These are phyloP conservation scores for Aspergillus sp. DNA, from an alignment of 2,329 filamentous ascomycete genomes.

Conservation along the genomic window DNA sequence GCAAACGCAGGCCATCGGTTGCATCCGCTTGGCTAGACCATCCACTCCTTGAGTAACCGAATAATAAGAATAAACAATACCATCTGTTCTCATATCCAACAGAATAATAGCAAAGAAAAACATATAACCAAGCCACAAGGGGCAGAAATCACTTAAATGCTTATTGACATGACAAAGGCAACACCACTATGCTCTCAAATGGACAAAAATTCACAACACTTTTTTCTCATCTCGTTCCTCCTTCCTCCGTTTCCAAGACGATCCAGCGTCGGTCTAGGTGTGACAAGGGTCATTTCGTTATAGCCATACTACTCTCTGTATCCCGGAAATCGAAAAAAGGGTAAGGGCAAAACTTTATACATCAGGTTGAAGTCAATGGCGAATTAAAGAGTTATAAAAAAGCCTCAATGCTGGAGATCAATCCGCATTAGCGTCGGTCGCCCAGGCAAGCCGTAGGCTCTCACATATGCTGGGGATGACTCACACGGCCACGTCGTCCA, in stretches of 20 bases:
- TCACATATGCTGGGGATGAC: conserved; percentile 27
- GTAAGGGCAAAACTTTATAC: conserved; percentile 39
- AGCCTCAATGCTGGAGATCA: conserved; percentile 34
- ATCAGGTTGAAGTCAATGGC: conserved; percentile 34
- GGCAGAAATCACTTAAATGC: conserved; percentile 13
- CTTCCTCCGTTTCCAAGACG: conserved; percentile 37
- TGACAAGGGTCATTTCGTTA: conserved; percentile 34
- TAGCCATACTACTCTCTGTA: conserved; percentile 38
- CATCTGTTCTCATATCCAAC: conserved; percentile 22
- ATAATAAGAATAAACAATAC: conserved; percentile 18
- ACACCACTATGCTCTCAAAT: conserved; percentile 20
- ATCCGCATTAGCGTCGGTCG: conserved; percentile 17
- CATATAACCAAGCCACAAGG: conserved; percentile 7
- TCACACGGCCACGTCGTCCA: conserved; percentile 58
- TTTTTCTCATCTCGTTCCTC: conserved; percentile 27
- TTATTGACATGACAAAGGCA: conserved; percentile 16
- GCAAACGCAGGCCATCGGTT: not conserved
- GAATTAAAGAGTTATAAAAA: conserved; percentile 32
- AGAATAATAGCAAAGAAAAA: conserved; percentile 14
- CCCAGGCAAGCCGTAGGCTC: not conserved
- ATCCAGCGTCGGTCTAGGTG: conserved; percentile 44
- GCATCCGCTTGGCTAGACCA: not conserved
- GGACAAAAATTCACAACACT: conserved; percentile 25
- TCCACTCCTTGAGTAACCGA: conserved; percentile 1
- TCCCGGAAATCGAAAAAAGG: conserved; percentile 22